These are phyloP conservation scores for Kuraishia ogatae DNA, from an alignment of 805 yeast genomes.

Conservation along the genomic window DNA sequence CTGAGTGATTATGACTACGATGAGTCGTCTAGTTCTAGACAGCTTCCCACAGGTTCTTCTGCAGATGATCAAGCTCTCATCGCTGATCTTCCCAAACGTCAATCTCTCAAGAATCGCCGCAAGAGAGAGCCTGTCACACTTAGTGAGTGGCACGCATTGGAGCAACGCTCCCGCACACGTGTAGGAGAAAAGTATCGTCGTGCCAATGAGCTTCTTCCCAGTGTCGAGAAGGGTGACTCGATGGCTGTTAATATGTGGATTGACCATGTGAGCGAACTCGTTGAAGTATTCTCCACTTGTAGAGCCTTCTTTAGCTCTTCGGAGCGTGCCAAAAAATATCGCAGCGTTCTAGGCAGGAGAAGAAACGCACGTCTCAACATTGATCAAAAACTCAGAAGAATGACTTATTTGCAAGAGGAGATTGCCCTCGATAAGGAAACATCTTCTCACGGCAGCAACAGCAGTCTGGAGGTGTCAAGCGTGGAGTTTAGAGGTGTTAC, in stretches of 20 bases:
- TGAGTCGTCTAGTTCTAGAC: constrained; percentile 13
- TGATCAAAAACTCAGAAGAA: constrained; percentile 64
- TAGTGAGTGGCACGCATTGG: constrained; percentile 19
- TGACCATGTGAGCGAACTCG: constrained; percentile 70
- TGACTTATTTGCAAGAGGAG: constrained; percentile 58
- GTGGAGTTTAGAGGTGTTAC: constrained; percentile 64
- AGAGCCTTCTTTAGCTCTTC: constrained; percentile 63
- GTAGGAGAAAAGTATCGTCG: constrained; percentile 37
- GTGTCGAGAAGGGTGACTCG: constrained; percentile 38
- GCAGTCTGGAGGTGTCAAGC: constrained; percentile 28
- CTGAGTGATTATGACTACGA: constrained; percentile 7
- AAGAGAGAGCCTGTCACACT: constrained; percentile 14
- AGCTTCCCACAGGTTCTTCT: neutral
- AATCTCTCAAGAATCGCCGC: constrained; percentile 11
- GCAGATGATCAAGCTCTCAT: constrained; percentile 19
- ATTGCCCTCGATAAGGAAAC: constrained; percentile 24
- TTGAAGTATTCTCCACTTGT: constrained; percentile 75
- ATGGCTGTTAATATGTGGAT: constrained; percentile 77
- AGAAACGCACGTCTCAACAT: constrained; percentile 54
- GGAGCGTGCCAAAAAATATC: constrained; percentile 62
- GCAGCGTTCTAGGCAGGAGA: constrained; percentile 56
- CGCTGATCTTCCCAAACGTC: constrained; percentile 18
- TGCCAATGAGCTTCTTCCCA: constrained; percentile 40
- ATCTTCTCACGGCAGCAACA: constrained; percentile 10
- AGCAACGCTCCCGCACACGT: constrained; percentile 21